Conservation (phyloP, 495 filamentous ascomycete species). For the Podospora australis region DNA sequence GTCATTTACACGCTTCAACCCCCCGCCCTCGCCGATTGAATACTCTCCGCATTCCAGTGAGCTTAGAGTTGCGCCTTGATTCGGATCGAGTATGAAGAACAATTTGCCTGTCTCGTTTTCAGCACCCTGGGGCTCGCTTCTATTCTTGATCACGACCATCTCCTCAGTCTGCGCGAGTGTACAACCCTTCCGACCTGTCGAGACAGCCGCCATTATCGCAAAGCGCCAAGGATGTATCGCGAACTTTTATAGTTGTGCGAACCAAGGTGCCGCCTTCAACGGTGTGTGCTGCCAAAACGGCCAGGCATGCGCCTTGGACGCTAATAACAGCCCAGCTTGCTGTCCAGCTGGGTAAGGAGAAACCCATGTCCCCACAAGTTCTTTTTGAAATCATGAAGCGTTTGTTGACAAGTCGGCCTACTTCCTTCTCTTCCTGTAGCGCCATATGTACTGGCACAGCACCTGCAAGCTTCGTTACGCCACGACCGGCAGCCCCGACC, state of each 20-base stretch:
- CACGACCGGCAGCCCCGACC: conserved; percentile 33
- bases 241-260: conserved; percentile 40
- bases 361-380: not conserved
- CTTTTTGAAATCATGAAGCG: not conserved
- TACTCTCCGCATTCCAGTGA: too few species aligned
- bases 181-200: conserved; percentile 25
- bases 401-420: not conserved
- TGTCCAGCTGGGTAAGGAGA: conserved; percentile 38
- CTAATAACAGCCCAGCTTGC: conserved; percentile 37
- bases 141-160: conserved; percentile 7
- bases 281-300: conserved; percentile 41
- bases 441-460: conserved; percentile 42
- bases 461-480: conserved; percentile 39
- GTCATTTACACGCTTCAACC: too few species aligned
- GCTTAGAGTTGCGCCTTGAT: too few species aligned
- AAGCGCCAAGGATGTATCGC: conserved; percentile 27
- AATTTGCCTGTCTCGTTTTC: not conserved
- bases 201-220: conserved; percentile 19
- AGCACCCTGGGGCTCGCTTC: not conserved
- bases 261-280: conserved; percentile 31
- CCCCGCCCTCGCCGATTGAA: too few species aligned
- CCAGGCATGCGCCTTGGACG: conserved; percentile 37
- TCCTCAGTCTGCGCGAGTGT: conserved; percentile 16
- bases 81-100: conserved; percentile 4
- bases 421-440: conserved; percentile 15